Evolutionary conservation across 2,329 filamentous ascomycete species (phyloP), one percentile per base, ranked within the genome.

Genomic region (Aspergillus brasiliensis): DNA sequence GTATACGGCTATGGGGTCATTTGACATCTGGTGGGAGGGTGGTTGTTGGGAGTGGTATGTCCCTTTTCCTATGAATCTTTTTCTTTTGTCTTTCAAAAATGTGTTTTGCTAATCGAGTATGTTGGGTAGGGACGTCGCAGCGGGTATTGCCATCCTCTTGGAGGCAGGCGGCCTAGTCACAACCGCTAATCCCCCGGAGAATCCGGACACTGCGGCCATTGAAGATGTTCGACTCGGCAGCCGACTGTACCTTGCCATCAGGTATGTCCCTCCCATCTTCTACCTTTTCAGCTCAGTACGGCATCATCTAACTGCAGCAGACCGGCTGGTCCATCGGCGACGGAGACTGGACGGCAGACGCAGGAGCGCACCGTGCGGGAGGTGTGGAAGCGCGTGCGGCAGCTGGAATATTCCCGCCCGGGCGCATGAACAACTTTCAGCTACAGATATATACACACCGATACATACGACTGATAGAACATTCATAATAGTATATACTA

Each of bases 1-100:
- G 0, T 92, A 92, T 71, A 85, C 86, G 8, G 90, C 90, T 11
- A 90, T 90, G 83, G 90, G 90, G 0, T 81, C 86, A 0, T 88
- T 92, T 65, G 90, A 92, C 74, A 91, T 92, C 10, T 92, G 90
- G 89, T 92, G 89, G 89, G 89, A 92, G 71, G 90, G 89, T 3
- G 89, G 89, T 0, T 91, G 89, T 69, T 91, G 89, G 89, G 90
- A 92, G 75, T 92, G 90, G 87, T 88, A 67, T 65, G 81, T 73
- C 44, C 23, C 19, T 49, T 56, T 25, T 31, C 3, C 38, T 3
- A 2, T 10, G 21, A 11, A 11, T 42, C 49, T 5, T 8, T n/a
- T 25, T 44, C n/a, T n/a, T n/a, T n/a, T n/a, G n/a, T 8, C 5
- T 46, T 34, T 31, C 15, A 11, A 34, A 2, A 25, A 37, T 56